Base-by-base conservation (phyloP, 2,329 filamentous ascomycete species). In the Stylonectria norvegica region DNA sequence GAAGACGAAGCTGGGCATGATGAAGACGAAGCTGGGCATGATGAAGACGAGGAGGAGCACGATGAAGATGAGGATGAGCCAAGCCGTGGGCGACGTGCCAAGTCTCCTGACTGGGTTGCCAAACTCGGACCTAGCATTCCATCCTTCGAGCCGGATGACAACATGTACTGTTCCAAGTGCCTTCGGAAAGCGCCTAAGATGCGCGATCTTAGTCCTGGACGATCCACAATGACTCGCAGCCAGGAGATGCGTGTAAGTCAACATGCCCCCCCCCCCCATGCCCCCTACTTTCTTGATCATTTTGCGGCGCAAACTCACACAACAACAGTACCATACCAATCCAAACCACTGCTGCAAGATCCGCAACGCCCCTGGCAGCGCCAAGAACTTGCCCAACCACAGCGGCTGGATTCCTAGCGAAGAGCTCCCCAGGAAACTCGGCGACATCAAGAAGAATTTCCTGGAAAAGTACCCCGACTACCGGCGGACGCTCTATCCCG, bases 91-190 rank as follows among this genome's bases (percentile, higher is more conserved):
- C 49, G 55, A 18, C 43, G 45, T 15, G 39, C 37, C 6, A 28
- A 16, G 12, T 62, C 59, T 7, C 56, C 56, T 1, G 48, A 62
- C 40, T 62, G 59, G 59, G 20, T 40, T 3, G 41, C 41, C 27
- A 15, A 34, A 5, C 57, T 61, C 1, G 58, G 57, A 1, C 51
- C 52, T 3, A 32, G 36, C 2, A 46, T 53, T 14, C 49, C 50
- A 0, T 7, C 42, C 3, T 65, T 60, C 30, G 49, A 50, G 6
- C 60, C 58, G 0, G 40, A 45, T 1, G 53, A 55, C 1, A 50
- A 57, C 12, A 57, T 57, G 50, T 61, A 62, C 48, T 65, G 62
- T 38, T 65, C 62, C 6, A 60, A 50, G 27, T 62, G 59, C 31
- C 52, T 62, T 9, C 55, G 58, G 20, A 59, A 53, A 14, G 54